Evolutionary conservation across 2,329 filamentous ascomycete species (phyloP).

Genomic region (Onygena corvina): DNA sequence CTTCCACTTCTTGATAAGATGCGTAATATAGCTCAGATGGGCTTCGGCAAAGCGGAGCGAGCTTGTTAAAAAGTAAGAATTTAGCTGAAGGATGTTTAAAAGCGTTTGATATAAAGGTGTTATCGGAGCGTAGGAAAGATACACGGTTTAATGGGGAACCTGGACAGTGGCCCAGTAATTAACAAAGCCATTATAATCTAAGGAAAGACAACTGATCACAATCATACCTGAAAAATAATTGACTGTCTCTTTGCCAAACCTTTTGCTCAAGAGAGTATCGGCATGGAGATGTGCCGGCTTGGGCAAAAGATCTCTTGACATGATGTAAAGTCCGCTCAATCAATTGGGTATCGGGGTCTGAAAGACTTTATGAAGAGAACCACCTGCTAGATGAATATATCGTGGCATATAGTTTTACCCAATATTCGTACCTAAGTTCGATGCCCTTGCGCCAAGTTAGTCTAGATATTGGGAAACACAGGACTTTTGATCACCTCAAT

Average conservation of each 20-base stretch:
- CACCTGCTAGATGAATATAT: too few relatives aligned
- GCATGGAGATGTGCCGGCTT: constrained; percentile 46
- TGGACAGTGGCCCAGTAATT: constrained; percentile 15
- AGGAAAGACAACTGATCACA: not conserved
- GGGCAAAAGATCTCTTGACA: constrained; percentile 30
- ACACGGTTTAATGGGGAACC: constrained; percentile 40
- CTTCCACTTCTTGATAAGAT: constrained; percentile 54
- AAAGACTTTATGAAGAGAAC: too few relatives aligned
- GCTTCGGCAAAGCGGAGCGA: constrained; percentile 59
- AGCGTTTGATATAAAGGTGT: constrained; percentile 38
- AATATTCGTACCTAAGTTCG: too few relatives aligned
- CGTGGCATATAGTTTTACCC: too few relatives aligned
- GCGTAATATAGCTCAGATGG: constrained; percentile 55
- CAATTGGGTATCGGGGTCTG: too few relatives aligned
- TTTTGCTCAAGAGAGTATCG: constrained; percentile 43
- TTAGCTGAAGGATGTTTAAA: constrained; percentile 37
- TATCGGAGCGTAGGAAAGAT: constrained; percentile 39
- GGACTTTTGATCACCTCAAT: too few relatives aligned
- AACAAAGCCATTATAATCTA: not conserved
- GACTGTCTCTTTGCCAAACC: constrained; percentile 40
- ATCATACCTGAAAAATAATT: constrained; percentile 41
- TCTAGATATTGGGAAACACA: too few relatives aligned
- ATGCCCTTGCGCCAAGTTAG: too few relatives aligned
- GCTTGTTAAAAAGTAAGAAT: constrained; percentile 68
- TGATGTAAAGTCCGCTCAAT: not conserved